Conservation (phyloP, 2,329 filamentous ascomycete genomes). For the Sclerotinia subarctica region DNA sequence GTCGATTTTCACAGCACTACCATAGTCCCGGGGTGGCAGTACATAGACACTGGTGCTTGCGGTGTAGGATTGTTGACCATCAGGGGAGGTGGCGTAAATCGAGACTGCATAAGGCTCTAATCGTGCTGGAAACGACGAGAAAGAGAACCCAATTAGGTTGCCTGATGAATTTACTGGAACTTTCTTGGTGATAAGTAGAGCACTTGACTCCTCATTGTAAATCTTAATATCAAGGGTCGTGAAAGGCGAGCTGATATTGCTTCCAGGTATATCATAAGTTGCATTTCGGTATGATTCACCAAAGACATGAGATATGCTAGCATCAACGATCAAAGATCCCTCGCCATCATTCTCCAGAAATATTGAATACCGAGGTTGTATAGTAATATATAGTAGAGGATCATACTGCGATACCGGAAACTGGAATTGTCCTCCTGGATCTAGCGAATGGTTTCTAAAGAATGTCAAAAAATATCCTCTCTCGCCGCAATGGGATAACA, state of each 20-base stretch:
- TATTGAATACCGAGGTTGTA: constrained; percentile 48
- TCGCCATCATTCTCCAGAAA: constrained; percentile 44
- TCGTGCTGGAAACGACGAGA: constrained; percentile 36
- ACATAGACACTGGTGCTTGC: constrained; percentile 42
- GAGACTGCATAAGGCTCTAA: constrained; percentile 41
- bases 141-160: constrained; percentile 40
- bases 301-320: constrained; percentile 41
- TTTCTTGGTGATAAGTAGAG: constrained; percentile 33
- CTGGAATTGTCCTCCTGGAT: constrained; percentile 48
- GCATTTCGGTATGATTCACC: constrained; percentile 39
- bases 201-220: constrained; percentile 32
- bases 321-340: constrained; percentile 45
- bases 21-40: constrained; percentile 44
- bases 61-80: constrained; percentile 39
- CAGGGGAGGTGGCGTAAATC: constrained; percentile 37
- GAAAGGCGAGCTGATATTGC: constrained; percentile 24
- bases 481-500: not conserved
- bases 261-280: constrained; percentile 26
- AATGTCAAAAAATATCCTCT: not conserved
- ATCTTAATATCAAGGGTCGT: constrained; percentile 34
- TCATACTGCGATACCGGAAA: constrained; percentile 41
- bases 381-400: constrained; percentile 44
- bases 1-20: constrained; percentile 48
- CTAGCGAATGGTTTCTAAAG: constrained; percentile 44
- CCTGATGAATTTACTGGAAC: constrained; percentile 41